These are phyloP conservation scores for Claviceps pusilla DNA, from an alignment of 2,329 filamentous ascomycete genomes.

Conservation along the genomic window DNA sequence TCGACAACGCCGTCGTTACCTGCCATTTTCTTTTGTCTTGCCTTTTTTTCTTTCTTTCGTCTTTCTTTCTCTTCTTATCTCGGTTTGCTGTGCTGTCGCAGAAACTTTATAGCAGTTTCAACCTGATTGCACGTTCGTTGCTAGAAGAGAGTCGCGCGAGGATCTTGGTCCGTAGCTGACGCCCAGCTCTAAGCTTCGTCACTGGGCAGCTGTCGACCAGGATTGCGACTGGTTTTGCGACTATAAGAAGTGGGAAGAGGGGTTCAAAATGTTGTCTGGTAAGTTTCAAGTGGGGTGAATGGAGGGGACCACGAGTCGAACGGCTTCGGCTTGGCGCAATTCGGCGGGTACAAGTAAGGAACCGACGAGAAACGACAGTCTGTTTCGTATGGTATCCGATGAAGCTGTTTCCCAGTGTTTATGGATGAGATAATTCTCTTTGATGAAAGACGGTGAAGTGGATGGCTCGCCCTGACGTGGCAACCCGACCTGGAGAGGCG, in stretches of 20 bases:
- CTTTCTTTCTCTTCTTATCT: background rate
- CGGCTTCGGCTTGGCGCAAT: background rate
- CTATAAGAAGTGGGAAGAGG: background rate
- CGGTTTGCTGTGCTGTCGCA: background rate
- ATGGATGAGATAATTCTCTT: background rate
- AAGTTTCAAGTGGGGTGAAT: background rate
- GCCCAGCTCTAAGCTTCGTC: background rate
- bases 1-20: conserved; percentile 13
- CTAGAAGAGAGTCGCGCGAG: background rate
- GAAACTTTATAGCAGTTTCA: background rate
- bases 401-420: background rate
- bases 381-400: background rate
- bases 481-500: background rate
- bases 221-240: background rate
- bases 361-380: background rate
- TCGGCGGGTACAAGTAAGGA: background rate
- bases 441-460: background rate
- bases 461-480: background rate
- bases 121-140: background rate
- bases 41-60: background rate
- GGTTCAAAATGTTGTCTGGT: background rate
- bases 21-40: background rate
- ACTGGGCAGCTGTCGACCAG: background rate
- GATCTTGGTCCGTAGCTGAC: background rate
- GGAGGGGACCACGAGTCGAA: background rate